These are phyloP conservation scores for Pseudogymnoascus sp. DNA, from an alignment of 2,329 filamentous ascomycete genomes.

Conservation along the genomic window DNA sequence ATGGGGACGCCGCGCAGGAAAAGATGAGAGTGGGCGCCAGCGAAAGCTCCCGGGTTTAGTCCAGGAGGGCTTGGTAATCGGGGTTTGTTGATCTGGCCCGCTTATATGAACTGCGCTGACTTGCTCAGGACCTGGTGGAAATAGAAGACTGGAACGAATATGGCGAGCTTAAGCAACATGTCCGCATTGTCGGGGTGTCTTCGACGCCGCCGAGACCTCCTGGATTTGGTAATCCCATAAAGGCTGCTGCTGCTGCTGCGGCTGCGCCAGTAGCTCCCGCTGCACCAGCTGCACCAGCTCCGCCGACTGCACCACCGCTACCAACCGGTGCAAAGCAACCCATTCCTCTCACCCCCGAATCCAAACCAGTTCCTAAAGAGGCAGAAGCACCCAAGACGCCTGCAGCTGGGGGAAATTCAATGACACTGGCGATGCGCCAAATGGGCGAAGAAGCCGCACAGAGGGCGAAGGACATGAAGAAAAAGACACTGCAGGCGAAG, in stretches of 20 bases:
- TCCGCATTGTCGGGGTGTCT: slow-evolving; percentile 50
- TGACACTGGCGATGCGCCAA: slow-evolving; percentile 43
- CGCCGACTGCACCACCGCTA: slow-evolving; percentile 21
- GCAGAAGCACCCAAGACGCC: slow-evolving; percentile 15
- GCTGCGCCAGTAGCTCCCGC: slow-evolving; percentile 32
- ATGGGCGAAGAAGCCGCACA: slow-evolving; percentile 60
- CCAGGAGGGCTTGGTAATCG: slow-evolving; percentile 78
- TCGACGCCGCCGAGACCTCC: slow-evolving; percentile 32
- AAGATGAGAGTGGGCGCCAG: slow-evolving; percentile 52
- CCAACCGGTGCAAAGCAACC: slow-evolving; percentile 13
- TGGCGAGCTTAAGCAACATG: slow-evolving; percentile 83
- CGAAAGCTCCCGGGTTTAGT: slow-evolving; percentile 85
- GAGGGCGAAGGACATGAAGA: slow-evolving; percentile 55
- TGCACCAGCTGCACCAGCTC: slow-evolving; percentile 20
- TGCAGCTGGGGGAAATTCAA: slow-evolving; percentile 26
- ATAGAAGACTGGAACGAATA: slow-evolving; percentile 99
- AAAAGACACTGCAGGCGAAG: slow-evolving; percentile 26
- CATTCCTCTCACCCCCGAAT: slow-evolving; percentile 20
- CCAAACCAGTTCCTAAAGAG: slow-evolving; percentile 21
- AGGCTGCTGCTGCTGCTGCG: slow-evolving; percentile 18
- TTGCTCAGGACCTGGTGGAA: slow-evolving; percentile 73
- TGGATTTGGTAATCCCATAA: slow-evolving; percentile 11
- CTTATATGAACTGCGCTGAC: slow-evolving; percentile 11
- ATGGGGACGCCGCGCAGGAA: slow-evolving; percentile 78
- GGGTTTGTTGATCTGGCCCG: slow-evolving; percentile 52